Evolutionary conservation across 177 flowering plant genomes (phyloP).

Genomic region (Telopea speciosissima): DNA sequence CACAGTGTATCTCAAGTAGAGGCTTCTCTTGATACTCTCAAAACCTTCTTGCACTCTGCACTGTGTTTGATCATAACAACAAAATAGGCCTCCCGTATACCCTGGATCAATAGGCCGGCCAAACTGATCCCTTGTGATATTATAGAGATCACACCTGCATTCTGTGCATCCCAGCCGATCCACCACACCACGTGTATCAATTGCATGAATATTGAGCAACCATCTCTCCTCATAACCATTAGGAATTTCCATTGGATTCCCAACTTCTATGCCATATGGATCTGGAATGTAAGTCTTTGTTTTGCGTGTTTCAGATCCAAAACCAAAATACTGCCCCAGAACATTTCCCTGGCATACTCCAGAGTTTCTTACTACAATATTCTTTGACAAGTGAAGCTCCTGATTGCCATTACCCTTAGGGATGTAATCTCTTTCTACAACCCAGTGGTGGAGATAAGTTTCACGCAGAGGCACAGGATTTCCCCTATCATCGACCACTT

Average conservation of each 20-base stretch:
- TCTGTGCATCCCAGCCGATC: conserved; percentile 84
- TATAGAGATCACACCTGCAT: conserved; percentile 79
- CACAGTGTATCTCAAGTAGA: conserved; percentile 69
- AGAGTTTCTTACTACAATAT: conserved; percentile 30
- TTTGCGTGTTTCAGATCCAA: conserved; percentile 75
- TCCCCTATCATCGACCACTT: conserved; percentile 73
- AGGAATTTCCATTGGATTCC: conserved; percentile 65
- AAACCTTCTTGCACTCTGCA: conserved; percentile 46
- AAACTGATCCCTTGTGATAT: conserved; percentile 48
- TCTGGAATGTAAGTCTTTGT: conserved; percentile 57
- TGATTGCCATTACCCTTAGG: conserved; percentile 17
- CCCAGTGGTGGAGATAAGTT: conserved; percentile 88
- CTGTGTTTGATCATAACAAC: conserved; percentile 58
- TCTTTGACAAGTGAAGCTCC: conserved; percentile 18
- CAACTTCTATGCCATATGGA: conserved; percentile 77
- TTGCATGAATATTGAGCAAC: conserved; percentile 87
- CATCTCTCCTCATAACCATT: conserved; percentile 72
- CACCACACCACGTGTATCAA: conserved; percentile 84
- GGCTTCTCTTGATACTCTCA: conserved; percentile 34
- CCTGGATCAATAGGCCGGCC: conserved; percentile 30
- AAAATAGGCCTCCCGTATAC: conserved; percentile 51
- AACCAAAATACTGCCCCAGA: conserved; percentile 64
- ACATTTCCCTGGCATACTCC: conserved; percentile 48
- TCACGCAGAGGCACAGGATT: conserved; percentile 73
- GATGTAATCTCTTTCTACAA: conserved; percentile 42